Evolutionary conservation across 805 yeast genomes (phyloP).

Genomic region (Candida germanica): DNA sequence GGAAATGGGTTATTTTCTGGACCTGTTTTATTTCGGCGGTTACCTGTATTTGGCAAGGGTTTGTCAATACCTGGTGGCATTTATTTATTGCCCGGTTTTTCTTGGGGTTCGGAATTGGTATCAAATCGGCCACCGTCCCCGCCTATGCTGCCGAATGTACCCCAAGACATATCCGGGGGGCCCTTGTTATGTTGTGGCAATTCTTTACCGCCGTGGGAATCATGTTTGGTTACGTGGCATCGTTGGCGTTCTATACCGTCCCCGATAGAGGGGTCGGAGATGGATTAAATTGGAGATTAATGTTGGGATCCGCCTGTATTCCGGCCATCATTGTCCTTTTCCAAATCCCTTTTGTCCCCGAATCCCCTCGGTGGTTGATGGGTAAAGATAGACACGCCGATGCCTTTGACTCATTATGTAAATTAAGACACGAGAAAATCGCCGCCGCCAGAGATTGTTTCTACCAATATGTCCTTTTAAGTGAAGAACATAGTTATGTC

Average conservation of each 20-base stretch:
- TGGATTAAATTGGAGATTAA: constrained; percentile 56
- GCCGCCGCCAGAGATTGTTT: constrained; percentile 66
- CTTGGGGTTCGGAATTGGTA: constrained; percentile 65
- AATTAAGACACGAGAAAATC: constrained; percentile 44
- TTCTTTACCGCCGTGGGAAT: constrained; percentile 75
- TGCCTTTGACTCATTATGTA: constrained; percentile 48
- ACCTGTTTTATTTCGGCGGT: constrained; percentile 56
- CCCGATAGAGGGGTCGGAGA: constrained; percentile 43
- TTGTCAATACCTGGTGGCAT: constrained; percentile 58
- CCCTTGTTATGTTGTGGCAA: constrained; percentile 70
- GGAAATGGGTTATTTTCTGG: constrained; percentile 59
- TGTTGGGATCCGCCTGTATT: constrained; percentile 61
- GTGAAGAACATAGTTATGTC: constrained; percentile 57
- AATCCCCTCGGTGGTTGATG: constrained; percentile 70
- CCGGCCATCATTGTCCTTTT: constrained; percentile 53
- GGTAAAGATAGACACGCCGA: constrained; percentile 46
- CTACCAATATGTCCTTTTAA: constrained; percentile 53
- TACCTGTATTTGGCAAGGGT: constrained; percentile 69
- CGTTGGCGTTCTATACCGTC: constrained; percentile 57
- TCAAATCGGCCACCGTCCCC: constrained; percentile 66
- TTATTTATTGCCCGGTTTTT: constrained; percentile 57
- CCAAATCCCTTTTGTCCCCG: constrained; percentile 57
- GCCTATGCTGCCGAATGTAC: constrained; percentile 63
- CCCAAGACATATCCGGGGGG: constrained; percentile 59
- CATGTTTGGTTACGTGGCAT: constrained; percentile 61